A percentile compares a stretch with the other conserved stretches of the same genome.
phyloP scores from a whole-genome alignment of 768 basidiomycete genomes.

The Kwoniella bestiolae region DNA sequence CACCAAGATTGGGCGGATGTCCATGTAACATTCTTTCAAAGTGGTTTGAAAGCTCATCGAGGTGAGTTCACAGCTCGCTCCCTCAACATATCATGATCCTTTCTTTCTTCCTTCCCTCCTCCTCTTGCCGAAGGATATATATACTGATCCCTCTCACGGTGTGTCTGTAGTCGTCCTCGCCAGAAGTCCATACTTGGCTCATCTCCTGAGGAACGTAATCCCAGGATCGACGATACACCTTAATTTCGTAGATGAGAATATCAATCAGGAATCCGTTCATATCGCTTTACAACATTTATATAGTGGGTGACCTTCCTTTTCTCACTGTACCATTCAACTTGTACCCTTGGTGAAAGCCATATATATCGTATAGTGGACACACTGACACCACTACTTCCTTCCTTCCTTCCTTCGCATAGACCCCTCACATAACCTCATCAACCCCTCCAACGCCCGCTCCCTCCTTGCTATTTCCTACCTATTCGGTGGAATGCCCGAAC shows the following conservation, averaged over 20 bases:
- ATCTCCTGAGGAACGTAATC: constrained; percentile 81
- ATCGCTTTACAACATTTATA: constrained; percentile 69
- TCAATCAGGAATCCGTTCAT: constrained; percentile 62
- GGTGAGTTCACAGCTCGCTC: constrained; percentile 33
- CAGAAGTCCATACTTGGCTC: constrained; percentile 82
- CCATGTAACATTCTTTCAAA: constrained; percentile 37
- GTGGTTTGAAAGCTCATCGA: constrained; percentile 44
- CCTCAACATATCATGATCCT: background rate
- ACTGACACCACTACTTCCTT: too few species aligned
- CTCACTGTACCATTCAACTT: background rate
- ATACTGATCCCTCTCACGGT: too few species aligned
- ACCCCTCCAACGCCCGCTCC: constrained; percentile 77
- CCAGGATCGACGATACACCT: constrained; percentile 68
- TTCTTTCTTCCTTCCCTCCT: background rate
- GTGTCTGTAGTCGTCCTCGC: constrained; percentile 73
- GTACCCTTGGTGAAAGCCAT: background rate
- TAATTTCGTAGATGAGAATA: constrained; percentile 76
- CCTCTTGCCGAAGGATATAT: too few species aligned
- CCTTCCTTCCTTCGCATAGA: constrained; percentile 59
- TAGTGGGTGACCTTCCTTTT: constrained; percentile 50
- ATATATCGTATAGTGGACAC: too few species aligned
- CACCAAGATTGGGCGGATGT: constrained; percentile 46
- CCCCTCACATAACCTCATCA: constrained; percentile 79
- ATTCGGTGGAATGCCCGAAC: constrained; percentile 83
- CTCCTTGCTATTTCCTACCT: constrained; percentile 83